A percentile compares a stretch with the other conserved stretches of the same genome.
These are phyloP conservation scores for Globisporangium viniferum DNA, from an alignment of 352 stramenopile genomes.

Conservation along the genomic window DNA sequence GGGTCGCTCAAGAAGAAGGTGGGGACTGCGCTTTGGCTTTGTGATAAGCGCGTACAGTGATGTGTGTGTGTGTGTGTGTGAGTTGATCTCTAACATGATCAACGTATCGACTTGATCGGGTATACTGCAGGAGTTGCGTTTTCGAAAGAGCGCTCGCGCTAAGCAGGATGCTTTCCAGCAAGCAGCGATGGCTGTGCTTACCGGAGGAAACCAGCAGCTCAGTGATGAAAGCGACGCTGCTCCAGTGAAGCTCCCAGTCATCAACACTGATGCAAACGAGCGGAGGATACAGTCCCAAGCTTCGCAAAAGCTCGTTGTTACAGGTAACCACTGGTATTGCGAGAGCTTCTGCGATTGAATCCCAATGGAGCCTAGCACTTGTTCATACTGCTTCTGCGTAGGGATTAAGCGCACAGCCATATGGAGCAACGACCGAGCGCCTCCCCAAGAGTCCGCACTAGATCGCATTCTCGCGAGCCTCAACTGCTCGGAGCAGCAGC, in stretches of 20 bases:
- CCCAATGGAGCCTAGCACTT: neutral
- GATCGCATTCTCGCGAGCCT: conserved; percentile 15
- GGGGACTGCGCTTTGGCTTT: neutral
- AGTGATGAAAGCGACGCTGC: neutral
- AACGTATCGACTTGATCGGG: neutral
- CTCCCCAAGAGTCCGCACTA: neutral
- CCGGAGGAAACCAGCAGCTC: neutral
- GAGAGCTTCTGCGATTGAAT: neutral
- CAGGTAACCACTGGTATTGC: neutral
- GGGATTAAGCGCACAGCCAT: neutral
- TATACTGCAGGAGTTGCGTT: conserved; percentile 27
- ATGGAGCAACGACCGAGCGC: neutral
- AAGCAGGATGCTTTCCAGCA: conserved; percentile 28
- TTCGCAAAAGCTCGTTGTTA: neutral
- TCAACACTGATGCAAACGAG: neutral
- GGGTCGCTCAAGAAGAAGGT: conserved; percentile 28
- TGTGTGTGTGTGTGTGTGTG: neutral
- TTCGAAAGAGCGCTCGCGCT: conserved; percentile 17
- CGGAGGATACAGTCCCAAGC: neutral
- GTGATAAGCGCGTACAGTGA: neutral
- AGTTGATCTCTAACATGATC: neutral
- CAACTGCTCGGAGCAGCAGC: conserved; percentile 29
- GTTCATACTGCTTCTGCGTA: neutral
- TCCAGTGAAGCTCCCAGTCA: neutral
- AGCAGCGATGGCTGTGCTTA: conserved; percentile 10